phyloP scores from a whole-genome alignment of 2,329 filamentous ascomycete genomes.

The Malbranchea zuffiana region DNA sequence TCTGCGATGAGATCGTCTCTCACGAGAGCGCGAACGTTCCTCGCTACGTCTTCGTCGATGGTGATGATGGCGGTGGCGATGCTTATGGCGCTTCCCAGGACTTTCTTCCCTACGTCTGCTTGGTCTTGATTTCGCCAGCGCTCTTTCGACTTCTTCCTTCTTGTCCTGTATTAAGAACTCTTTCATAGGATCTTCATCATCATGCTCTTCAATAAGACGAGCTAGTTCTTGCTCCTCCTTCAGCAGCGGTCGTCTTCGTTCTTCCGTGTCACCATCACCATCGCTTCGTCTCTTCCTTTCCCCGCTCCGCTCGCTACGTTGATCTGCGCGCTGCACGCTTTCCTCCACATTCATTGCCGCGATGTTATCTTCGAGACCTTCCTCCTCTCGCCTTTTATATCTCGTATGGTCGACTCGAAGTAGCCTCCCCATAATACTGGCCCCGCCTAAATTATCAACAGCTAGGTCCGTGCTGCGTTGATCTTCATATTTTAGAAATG shows the following conservation, averaged over 20 bases:
- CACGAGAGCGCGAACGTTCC: slow-evolving; percentile 23
- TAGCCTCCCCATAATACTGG: slow-evolving; percentile 67
- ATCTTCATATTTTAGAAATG: slow-evolving; percentile 96
- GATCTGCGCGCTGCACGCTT: slow-evolving; percentile 19
- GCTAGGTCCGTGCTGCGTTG: slow-evolving; percentile 91
- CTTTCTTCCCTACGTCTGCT: slow-evolving; percentile 34
- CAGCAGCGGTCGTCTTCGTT: slow-evolving; percentile 50
- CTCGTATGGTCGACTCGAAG: slow-evolving; percentile 84
- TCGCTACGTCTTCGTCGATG: slow-evolving; percentile 27
- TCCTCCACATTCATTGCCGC: slow-evolving; percentile 39
- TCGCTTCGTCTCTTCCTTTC: slow-evolving; percentile 19
- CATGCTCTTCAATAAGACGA: slow-evolving; percentile 64
- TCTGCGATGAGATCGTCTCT: slow-evolving; percentile 20
- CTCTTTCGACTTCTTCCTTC: slow-evolving; percentile 71
- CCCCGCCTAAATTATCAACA: slow-evolving; percentile 88
- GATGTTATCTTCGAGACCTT: slow-evolving; percentile 42
- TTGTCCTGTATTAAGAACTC: slow-evolving; percentile 80
- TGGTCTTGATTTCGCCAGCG: slow-evolving; percentile 42
- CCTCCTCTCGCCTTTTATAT: slow-evolving; percentile 77
- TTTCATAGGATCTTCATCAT: slow-evolving; percentile 98
- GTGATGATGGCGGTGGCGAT: slow-evolving; percentile 38
- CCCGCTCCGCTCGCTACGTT: slow-evolving; percentile 29
- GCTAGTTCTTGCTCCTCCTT: slow-evolving; percentile 74
- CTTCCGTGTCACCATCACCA: slow-evolving; percentile 40
- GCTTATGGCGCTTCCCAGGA: slow-evolving; percentile 29